A percentile compares a stretch with the other conserved stretches of the same genome.
Conservation (phyloP, 2,329 filamentous ascomycete genomes). For the Tothia fuscella region DNA sequence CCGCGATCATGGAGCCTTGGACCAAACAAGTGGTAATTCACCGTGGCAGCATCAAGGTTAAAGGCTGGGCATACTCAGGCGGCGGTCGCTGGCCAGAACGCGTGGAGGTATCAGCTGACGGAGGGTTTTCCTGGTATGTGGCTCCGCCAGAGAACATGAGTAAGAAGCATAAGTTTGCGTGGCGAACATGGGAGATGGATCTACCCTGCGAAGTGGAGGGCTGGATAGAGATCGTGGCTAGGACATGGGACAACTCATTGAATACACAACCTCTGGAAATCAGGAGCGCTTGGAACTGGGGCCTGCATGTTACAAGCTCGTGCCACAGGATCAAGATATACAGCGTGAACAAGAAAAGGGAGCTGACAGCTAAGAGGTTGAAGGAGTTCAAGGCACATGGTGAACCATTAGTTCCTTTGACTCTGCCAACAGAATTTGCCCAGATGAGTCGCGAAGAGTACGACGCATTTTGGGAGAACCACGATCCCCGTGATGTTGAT, state of each 20-base stretch:
- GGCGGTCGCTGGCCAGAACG: conserved; percentile 40
- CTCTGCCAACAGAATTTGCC: conserved; percentile 4
- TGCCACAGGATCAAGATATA: conserved; percentile 51
- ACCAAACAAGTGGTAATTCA: conserved; percentile 51
- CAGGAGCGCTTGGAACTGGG: conserved; percentile 43
- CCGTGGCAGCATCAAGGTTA: conserved; percentile 43
- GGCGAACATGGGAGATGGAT: conserved; percentile 52
- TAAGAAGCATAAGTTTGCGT: conserved; percentile 50
- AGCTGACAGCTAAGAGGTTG: conserved; percentile 1
- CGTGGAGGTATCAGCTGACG: conserved; percentile 52
- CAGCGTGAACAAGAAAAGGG: conserved; percentile 40
- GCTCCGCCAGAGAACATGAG: conserved; percentile 49
- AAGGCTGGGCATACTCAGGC: conserved; percentile 34
- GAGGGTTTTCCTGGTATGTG: conserved; percentile 52
- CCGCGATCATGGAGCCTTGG: conserved; percentile 53
- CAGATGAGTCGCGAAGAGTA: conserved; percentile 9
- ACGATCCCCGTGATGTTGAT: background rate
- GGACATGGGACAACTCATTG: conserved; percentile 34
- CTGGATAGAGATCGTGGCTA: conserved; percentile 33
- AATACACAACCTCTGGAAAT: conserved; percentile 29
- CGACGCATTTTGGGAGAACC: conserved; percentile 5
- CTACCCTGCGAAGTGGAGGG: conserved; percentile 44
- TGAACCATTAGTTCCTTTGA: conserved; percentile 8
- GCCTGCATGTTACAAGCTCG: conserved; percentile 50
- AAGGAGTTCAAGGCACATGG: conserved; percentile 5